These are phyloP conservation scores for Beauveria brongniartii DNA, from an alignment of 2,329 filamentous ascomycete genomes.

Conservation along the genomic window DNA sequence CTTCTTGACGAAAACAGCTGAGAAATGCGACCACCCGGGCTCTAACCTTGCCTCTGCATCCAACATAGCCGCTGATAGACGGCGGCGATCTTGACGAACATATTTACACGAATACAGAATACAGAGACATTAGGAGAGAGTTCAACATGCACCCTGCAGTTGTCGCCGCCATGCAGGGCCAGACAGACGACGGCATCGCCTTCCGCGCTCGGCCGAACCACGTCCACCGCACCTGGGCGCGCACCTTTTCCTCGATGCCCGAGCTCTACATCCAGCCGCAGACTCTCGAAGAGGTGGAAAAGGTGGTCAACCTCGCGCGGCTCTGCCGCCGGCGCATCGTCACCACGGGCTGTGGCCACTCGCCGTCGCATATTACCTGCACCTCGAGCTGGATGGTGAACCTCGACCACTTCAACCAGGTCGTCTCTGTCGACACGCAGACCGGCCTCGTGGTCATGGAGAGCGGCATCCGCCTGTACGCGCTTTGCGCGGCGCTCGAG, in stretches of 20 bases:
- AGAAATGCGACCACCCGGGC: neutral
- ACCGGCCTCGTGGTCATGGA: slow-evolving; percentile 67
- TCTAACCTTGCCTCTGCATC: neutral
- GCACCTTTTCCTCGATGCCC: slow-evolving; percentile 80
- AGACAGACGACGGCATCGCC: slow-evolving; percentile 40
- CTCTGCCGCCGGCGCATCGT: slow-evolving; percentile 74
- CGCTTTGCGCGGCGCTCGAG: slow-evolving; percentile 67
- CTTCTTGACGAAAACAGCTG: neutral
- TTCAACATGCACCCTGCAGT: slow-evolving; percentile 28
- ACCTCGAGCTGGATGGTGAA: slow-evolving; percentile 94
- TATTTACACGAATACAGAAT: neutral
- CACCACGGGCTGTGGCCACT: slow-evolving; percentile 85
- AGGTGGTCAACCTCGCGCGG: slow-evolving; percentile 71
- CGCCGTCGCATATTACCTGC: slow-evolving; percentile 84
- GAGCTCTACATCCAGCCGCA: slow-evolving; percentile 87
- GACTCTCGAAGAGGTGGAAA: slow-evolving; percentile 72
- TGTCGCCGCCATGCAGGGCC: slow-evolving; percentile 24
- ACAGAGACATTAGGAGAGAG: neutral
- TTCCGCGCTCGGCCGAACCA: slow-evolving; percentile 70
- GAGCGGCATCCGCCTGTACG: slow-evolving; percentile 76
- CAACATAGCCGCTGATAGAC: neutral
- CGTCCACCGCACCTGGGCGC: slow-evolving; percentile 87
- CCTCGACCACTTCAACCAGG: slow-evolving; percentile 70
- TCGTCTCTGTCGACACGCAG: slow-evolving; percentile 61
- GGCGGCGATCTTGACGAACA: neutral